These are phyloP conservation scores for Cryptococcus jaspeensis DNA, from an alignment of 1,284 basidiomycete species.

Conservation along the genomic window DNA sequence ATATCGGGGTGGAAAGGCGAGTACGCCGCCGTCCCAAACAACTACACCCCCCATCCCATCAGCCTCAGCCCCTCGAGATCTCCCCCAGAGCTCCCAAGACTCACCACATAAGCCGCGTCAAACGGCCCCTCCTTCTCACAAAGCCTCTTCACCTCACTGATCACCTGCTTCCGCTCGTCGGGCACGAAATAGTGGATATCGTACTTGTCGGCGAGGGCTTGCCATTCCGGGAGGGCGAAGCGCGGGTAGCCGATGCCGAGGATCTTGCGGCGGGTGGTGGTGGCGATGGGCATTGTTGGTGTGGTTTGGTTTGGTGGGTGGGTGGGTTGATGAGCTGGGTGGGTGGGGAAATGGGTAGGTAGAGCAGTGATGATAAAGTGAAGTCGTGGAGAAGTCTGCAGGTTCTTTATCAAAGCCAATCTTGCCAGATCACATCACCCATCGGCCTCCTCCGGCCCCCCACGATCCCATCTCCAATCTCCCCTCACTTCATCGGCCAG, in stretches of 20 bases:
- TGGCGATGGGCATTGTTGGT: conserved; percentile 2
- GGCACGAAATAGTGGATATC: conserved; percentile 35
- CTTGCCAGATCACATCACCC: too few species aligned
- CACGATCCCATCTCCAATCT: too few species aligned
- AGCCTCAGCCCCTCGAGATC: background rate
- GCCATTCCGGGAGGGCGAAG: conserved; percentile 25
- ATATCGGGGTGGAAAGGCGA: conserved; percentile 26
- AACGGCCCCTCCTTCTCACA: conserved; percentile 31
- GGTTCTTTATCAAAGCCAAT: too few species aligned
- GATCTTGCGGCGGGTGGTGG: conserved; percentile 18
- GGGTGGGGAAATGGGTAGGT: background rate
- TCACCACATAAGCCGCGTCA: conserved; percentile 29
- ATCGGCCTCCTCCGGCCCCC: too few species aligned
- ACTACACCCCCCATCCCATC: conserved; percentile 8
- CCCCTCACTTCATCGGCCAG: too few species aligned
- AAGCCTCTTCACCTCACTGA: conserved; percentile 23
- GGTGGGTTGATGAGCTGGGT: background rate
- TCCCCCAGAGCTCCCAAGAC: conserved; percentile 2
- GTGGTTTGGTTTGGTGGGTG: too few species aligned
- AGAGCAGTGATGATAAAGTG: background rate
- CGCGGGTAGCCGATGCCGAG: conserved; percentile 33
- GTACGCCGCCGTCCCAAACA: conserved; percentile 26
- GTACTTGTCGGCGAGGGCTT: conserved; percentile 20
- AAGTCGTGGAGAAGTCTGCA: too few species aligned
- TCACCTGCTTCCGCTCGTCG: conserved; percentile 22